Base-by-base conservation (phyloP, 345 rosid genomes). In the Zanthoxylum bungeanum region DNA sequence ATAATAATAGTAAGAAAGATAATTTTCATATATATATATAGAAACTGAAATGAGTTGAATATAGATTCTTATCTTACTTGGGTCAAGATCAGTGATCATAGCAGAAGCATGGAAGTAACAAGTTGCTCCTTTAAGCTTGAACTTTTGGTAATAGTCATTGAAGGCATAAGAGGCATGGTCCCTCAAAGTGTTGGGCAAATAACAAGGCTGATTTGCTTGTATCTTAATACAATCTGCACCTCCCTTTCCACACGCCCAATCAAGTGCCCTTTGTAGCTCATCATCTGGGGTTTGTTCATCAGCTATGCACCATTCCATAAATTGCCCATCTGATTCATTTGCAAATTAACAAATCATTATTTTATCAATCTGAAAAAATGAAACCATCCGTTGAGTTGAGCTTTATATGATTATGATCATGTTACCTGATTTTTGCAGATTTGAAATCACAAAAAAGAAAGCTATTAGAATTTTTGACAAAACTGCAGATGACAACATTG, bases 261-360 rank as follows among this genome's bases (percentile, higher is more conserved):
- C 89, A 34, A 86, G 75, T 16, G 93, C 91, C 47, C 24, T 70
- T 1, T 80, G 84, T 74, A 85, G 36, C 71, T 85, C 93, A 5
- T 78, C 86, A 16, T 83, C 83, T 40, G 85, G 80, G 27, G 85
- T 82, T 68, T 88, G 93, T 64, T 74, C 87, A 71, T 88, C 93
- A 19, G 90, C 93, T 70, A 88, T 77, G 79, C 93, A 88, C 93
- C 93, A 88, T 73, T 88, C 87, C 77, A 34, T 79, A 17, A 74
- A 72, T 60, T 84, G 59, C 33, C 83, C 84, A 47, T 75, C 89
- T 88, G 33, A 8, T 12, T 37, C 30, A 19, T 34, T 5, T 27
- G n/a, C 53, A 19, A n/a, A 44, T 44, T 44, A 7, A 24, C 59
- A 68, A 33, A 0, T 33, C 5, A 21, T 17, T 24, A 25, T 14